Conservation (phyloP, 2,329 filamentous ascomycete genomes). For the Aspergillus unguis region DNA sequence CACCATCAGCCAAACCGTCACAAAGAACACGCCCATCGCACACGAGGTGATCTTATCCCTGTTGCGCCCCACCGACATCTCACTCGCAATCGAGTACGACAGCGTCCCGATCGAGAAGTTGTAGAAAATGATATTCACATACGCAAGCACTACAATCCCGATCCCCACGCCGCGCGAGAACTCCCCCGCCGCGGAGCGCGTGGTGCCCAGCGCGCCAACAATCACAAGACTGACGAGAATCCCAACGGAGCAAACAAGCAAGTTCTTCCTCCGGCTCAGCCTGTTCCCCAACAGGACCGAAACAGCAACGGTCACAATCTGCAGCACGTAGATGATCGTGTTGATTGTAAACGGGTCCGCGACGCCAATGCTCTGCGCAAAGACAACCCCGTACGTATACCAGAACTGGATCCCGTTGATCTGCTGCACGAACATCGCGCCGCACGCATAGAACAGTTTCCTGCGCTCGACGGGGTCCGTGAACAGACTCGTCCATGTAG, state of each 20-base stretch:
- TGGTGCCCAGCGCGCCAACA: constrained; percentile 43
- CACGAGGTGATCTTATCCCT: constrained; percentile 47
- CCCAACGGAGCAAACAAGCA: constrained; percentile 39
- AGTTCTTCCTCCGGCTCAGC: constrained; percentile 38
- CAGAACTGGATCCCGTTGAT: constrained; percentile 51
- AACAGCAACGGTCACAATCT: constrained; percentile 41
- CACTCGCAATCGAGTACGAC: constrained; percentile 43
- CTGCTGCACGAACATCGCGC: constrained; percentile 48
- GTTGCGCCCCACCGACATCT: constrained; percentile 50
- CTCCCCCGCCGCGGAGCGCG: constrained; percentile 19
- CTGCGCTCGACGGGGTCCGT: constrained; percentile 46
- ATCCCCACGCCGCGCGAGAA: constrained; percentile 22
- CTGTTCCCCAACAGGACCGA: constrained; percentile 43
- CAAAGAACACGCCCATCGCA: constrained; percentile 44
- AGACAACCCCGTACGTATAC: constrained; percentile 46
- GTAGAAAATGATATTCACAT: constrained; percentile 45
- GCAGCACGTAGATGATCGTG: constrained; percentile 44
- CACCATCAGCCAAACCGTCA: constrained; percentile 31
- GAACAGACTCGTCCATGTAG: constrained; percentile 42
- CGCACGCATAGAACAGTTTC: constrained; percentile 46
- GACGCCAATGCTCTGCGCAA: constrained; percentile 44
- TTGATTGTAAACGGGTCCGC: constrained; percentile 43
- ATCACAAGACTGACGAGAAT: constrained; percentile 43
- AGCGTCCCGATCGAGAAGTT: constrained; percentile 47
- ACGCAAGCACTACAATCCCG: constrained; percentile 42